Evolutionary conservation across 371 early-diverging fungal species (phyloP).

Genomic region (Smittium culicis): DNA sequence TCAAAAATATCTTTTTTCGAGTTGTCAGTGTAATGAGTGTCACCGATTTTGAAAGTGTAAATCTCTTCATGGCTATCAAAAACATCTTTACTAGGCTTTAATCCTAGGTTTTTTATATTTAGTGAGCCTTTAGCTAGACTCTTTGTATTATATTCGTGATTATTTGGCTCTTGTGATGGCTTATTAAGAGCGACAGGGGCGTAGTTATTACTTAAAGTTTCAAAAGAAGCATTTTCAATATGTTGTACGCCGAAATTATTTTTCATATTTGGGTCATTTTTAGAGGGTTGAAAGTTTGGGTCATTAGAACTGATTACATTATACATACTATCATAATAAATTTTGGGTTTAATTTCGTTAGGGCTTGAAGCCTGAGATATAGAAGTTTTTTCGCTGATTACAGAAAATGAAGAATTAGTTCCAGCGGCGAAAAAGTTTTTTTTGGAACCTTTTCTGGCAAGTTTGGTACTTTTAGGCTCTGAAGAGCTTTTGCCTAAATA

Average conservation of each 20-base stretch:
- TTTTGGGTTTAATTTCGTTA: background rate
- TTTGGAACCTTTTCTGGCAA: background rate
- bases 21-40: background rate
- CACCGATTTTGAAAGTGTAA: background rate
- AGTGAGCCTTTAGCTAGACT: no score
- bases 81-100: background rate
- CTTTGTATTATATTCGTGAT: no score
- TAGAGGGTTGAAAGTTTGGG: no score
- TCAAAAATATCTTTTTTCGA: background rate
- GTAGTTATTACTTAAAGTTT: no score
- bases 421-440: background rate
- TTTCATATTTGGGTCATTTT: background rate
- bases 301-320: no score
- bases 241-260: background rate
- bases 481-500: background rate
- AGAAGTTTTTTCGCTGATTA: background rate
- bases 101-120: no score
- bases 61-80: background rate
- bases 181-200: no score
- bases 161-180: no score
- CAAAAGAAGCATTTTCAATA: background rate
- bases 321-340: background rate
- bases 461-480: background rate
- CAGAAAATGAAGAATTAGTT: background rate
- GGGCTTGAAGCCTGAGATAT: background rate